Evolutionary conservation across 192 early-diverging fungal species (phyloP).

Genomic region (Coemansia sp.): DNA sequence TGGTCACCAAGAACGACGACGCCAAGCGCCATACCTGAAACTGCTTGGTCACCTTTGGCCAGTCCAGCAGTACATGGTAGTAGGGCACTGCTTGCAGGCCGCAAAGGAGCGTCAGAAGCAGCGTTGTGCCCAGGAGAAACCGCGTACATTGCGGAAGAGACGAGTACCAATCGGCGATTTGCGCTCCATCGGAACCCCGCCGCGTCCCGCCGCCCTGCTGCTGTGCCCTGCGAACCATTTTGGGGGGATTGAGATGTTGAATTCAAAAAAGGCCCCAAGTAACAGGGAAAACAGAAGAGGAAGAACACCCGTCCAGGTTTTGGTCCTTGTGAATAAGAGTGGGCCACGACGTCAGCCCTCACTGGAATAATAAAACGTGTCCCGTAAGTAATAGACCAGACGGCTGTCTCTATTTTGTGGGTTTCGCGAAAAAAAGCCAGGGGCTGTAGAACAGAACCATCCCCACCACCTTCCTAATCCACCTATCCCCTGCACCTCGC

Average conservation of each 20-base stretch:
- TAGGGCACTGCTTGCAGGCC: constrained; percentile 6
- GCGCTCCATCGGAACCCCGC: constrained; percentile 20
- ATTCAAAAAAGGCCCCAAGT: not conserved
- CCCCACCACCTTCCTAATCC: not conserved
- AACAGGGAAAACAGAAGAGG: no score
- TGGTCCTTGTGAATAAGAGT: no score
- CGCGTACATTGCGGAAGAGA: constrained; percentile 18
- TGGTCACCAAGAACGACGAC: constrained; percentile 58
- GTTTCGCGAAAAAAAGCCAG: not conserved
- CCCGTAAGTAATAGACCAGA: no score
- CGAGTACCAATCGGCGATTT: constrained; percentile 19
- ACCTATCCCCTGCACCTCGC: not conserved
- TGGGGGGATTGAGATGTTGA: not conserved
- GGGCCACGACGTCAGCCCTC: no score
- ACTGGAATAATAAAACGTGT: no score
- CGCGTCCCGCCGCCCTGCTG: constrained; percentile 5
- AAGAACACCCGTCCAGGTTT: no score
- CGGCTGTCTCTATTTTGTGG: not conserved
- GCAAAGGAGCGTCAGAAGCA: constrained; percentile 3
- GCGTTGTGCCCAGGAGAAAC: constrained; percentile 5
- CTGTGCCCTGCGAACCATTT: constrained; percentile 4
- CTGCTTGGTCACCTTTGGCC: constrained; percentile 47
- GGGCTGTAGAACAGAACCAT: not conserved
- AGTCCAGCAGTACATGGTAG: constrained; percentile 49
- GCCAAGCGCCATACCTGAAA: constrained; percentile 76